Evolutionary conservation across 2,329 filamentous ascomycete genomes (phyloP), one percentile per base, ranked within the genome.

Genomic region (Coniochaeta prunicola): DNA sequence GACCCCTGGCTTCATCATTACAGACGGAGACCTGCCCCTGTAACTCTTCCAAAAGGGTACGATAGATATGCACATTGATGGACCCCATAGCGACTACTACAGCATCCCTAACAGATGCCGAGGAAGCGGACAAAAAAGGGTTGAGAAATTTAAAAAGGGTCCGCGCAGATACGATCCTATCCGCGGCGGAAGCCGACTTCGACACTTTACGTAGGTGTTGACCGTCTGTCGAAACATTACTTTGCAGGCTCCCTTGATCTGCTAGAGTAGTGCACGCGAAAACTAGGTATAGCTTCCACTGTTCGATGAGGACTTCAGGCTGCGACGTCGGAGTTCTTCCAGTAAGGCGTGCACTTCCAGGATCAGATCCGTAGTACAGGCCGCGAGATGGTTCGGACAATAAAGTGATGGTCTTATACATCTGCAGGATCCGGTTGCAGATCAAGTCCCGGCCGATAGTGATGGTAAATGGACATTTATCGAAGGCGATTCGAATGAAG

Each of bases 221-320:
- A 38, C 81, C 80, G 61, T 81, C 81, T 65, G 80, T 80, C 7
- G 77, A 73, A 1, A 77, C 77, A 13, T 80, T 77, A 31, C 87
- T 78, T 58, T 86, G 83, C 24, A 80, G 79, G 59, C 79, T 85
- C 10, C 91, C 91, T 10, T 91, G 84, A 64, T 94, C 94, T 38
- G 90, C 92, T 59, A 99, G 79, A 0, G 94, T 97, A 10, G 93
- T 96, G 73, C 96, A 99, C 10, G 93, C 94, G 75, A 99, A 97
- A 58, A 97, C 92, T 28, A 99, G 80, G 71, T 97, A 97, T 2
- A 97, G 78, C 73, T 97, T 97, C 93, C 93, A 99, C 70, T 99
- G 94, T 72, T 97, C 96, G 60, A 99, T 86, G 59, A 97, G 80
- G 24, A 96, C 86, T 66, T 96, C 92, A 0, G 92, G 90, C 19